Percentiles rank a stretch among this genome's conserved stretches.
These are phyloP conservation scores for Hawksworthiomyces lignivorus DNA, from an alignment of 2,329 filamentous ascomycete species.

Conservation along the genomic window DNA sequence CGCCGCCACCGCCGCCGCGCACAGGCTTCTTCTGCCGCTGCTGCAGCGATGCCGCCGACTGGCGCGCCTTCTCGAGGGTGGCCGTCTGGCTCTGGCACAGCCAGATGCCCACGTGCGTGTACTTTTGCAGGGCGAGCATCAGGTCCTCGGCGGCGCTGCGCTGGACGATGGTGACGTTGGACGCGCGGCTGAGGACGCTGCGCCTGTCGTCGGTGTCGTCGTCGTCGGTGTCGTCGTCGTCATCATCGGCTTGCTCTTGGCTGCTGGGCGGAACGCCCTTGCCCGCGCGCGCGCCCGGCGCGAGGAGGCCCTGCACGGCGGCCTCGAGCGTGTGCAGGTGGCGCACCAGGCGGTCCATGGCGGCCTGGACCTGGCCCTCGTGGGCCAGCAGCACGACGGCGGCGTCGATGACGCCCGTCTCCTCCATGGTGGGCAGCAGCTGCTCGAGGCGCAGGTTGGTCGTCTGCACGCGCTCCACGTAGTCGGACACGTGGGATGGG, in stretches of 20 bases:
- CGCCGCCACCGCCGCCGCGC: slow-evolving; percentile 25
- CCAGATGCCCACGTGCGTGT: slow-evolving; percentile 90
- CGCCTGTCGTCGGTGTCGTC: neutral
- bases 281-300: slow-evolving; percentile 35
- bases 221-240: neutral
- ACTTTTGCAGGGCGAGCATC: slow-evolving; percentile 74
- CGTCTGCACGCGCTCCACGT: slow-evolving; percentile 67
- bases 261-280: slow-evolving; percentile 21
- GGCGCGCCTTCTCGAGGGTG: slow-evolving; percentile 31
- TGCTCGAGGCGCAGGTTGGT: slow-evolving; percentile 72
- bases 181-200: slow-evolving; percentile 7
- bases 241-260: neutral
- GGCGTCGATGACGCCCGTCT: slow-evolving; percentile 83
- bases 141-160: slow-evolving; percentile 62
- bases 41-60: neutral
- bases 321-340: slow-evolving; percentile 76
- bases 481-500: slow-evolving; percentile 74
- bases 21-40: neutral
- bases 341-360: slow-evolving; percentile 75
- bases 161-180: slow-evolving; percentile 12
- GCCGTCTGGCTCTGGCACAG: slow-evolving; percentile 82
- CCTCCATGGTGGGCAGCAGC: slow-evolving; percentile 80
- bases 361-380: slow-evolving; percentile 74
- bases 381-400: slow-evolving; percentile 85
- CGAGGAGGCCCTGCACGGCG: slow-evolving; percentile 65